A percentile compares a stretch with the other conserved stretches of the same genome.
Evolutionary conservation across 129 eudicot genomes (phyloP).

Genomic region (Helianthus tuberosus): DNA sequence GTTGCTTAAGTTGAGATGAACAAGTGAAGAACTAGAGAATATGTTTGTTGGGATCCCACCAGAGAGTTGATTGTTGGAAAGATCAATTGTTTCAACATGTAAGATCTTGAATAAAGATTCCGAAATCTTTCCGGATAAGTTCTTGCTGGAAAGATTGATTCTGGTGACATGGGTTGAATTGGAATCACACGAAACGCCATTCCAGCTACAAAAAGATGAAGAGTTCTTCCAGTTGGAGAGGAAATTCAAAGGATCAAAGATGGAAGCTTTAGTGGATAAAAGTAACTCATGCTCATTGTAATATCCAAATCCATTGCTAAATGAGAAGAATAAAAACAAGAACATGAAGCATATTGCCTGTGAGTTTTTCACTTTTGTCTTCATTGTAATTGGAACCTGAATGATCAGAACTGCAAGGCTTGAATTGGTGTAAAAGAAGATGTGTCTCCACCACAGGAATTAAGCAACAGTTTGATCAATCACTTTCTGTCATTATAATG

Average conservation of each 20-base stretch:
- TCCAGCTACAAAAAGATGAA: conserved; percentile 62
- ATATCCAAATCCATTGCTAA: conserved; percentile 22
- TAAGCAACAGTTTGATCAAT: conserved; percentile 35
- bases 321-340: conserved; percentile 38
- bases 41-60: conserved; percentile 55
- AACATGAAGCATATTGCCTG: conserved; percentile 38
- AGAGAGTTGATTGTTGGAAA: conserved; percentile 60
- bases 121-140: conserved; percentile 58
- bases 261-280: conserved; percentile 58
- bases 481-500: conserved; percentile 54
- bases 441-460: conserved; percentile 35
- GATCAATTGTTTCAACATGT: conserved; percentile 52
- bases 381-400: conserved; percentile 36
- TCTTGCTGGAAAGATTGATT: conserved; percentile 63
- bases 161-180: conserved; percentile 42
- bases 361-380: conserved; percentile 23
- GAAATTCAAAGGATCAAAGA: conserved; percentile 57
- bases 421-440: conserved; percentile 21
- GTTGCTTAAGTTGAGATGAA: conserved; percentile 69
- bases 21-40: conserved; percentile 51
- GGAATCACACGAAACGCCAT: conserved; percentile 64
- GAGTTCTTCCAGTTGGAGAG: conserved; percentile 71
- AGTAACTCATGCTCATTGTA: conserved; percentile 47
- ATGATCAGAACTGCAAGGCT: conserved; percentile 12
- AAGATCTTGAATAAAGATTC: conserved; percentile 56